A percentile compares a stretch with the other conserved stretches of the same genome.
phyloP scores from a whole-genome alignment of 345 rosid species.

The Pugionium cornutum region DNA sequence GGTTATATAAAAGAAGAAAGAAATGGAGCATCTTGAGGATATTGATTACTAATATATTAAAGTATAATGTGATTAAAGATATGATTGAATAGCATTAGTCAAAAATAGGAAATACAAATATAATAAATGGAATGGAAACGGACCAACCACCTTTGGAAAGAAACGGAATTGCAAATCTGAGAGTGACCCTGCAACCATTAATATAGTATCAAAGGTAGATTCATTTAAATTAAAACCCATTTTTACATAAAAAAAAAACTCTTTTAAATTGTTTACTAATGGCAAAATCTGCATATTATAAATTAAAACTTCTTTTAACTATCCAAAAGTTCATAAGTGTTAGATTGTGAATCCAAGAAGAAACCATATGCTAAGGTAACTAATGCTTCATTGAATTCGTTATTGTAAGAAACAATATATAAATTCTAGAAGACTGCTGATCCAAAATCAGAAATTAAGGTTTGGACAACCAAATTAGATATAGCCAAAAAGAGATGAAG shows the following conservation, averaged over 20 bases:
- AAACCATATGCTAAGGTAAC: not conserved
- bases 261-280: conserved; percentile 28
- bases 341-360: conserved; percentile 12
- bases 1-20: conserved; percentile 28
- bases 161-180: conserved; percentile 56
- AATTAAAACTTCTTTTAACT: not conserved
- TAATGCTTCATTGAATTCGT: not conserved
- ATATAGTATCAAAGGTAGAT: conserved; percentile 20
- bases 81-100: conserved; percentile 26
- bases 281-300: conserved; percentile 23
- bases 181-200: conserved; percentile 61
- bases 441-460: conserved; percentile 10
- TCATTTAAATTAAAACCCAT: conserved; percentile 17
- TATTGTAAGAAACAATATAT: not conserved
- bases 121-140: conserved; percentile 34
- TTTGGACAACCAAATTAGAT: not conserved
- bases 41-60: conserved; percentile 8
- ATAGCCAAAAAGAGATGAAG: conserved; percentile 34
- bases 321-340: not conserved
- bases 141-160: conserved; percentile 65
- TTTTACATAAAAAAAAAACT: not conserved
- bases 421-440: not conserved
- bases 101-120: conserved; percentile 31
- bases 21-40: conserved; percentile 32
- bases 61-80: conserved; percentile 25